Evolutionary conservation across 495 filamentous ascomycete species (phyloP), one percentile per base, ranked within the genome.

Genomic region (Neurospora sp.): DNA sequence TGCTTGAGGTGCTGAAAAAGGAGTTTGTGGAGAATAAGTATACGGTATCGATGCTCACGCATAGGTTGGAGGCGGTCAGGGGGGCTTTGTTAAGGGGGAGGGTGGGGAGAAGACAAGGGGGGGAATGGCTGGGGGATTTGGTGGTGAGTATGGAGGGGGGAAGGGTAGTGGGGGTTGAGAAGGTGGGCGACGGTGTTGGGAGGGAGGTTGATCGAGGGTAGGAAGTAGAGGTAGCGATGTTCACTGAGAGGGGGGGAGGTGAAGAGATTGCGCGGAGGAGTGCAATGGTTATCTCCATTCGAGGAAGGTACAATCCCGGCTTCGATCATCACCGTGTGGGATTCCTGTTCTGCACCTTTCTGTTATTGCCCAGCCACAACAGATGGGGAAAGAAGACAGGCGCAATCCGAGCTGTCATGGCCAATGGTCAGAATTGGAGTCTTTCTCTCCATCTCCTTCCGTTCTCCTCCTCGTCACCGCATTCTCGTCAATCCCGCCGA

Each of bases 1-100:
- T 96, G 70, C 91, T 94, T 73, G 80, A 85, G n/a, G 83, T 91
- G 71, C 85, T 92, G 20, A 82, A 88, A 0, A 80, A 87, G 70
- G 86, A 89, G 71, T 89, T 91, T 78, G 71, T 75, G 0, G 53
- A 41, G 0, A 79, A 77, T 20, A 82, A 82, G 1, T 84, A 87
- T 74, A 92, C 89, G 9, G 84, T 91, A 53, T 78, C 92, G 68
- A 83, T 89, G 14, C 86, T 93, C 1, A 87, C 89, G 0, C 90
- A 92, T 77, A 84, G 86, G 46, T 82, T 91, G n/a, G n/a, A 85
- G 87, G 38, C 88, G 87, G 0, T 87, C 89, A 59, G 48, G 22
- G 22, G 6, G 12, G 5, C 22, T 27, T 59, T 59, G 22, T 14
- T 59, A 3, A 31, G 22, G 5, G 9, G 20, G 8, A 48, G 8